A percentile compares a stretch with the other conserved stretches of the same genome.
Conservation (phyloP, 2,329 filamentous ascomycete genomes). For the Ploettnerulaceae sp. region DNA sequence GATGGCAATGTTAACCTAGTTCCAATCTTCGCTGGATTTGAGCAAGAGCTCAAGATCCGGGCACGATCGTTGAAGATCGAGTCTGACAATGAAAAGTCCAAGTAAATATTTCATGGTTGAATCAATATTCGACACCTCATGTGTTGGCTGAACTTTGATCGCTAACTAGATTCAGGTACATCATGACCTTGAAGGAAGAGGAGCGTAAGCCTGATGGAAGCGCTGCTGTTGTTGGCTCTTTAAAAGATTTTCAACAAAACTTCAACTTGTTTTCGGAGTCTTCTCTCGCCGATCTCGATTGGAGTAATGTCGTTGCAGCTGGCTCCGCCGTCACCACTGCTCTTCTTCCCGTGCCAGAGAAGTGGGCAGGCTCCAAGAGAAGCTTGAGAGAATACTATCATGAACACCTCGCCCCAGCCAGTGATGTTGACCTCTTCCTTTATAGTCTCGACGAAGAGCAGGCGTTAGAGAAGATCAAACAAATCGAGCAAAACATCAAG, state of each 20-base stretch:
- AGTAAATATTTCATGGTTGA: conserved; percentile 23
- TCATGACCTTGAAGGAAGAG: conserved; percentile 61
- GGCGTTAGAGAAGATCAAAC: conserved; percentile 76
- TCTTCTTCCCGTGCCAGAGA: conserved; percentile 63
- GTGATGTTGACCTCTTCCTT: conserved; percentile 82
- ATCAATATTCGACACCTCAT: neutral
- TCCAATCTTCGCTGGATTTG: conserved; percentile 57
- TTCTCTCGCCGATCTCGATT: conserved; percentile 69
- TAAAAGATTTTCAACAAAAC: conserved; percentile 71
- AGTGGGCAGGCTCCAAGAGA: conserved; percentile 58
- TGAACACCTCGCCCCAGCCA: conserved; percentile 73
- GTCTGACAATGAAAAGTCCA: conserved; percentile 53
- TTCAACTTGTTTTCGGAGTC: conserved; percentile 80
- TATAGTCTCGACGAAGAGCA: conserved; percentile 74
- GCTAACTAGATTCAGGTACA: conserved; percentile 40
- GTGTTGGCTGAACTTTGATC: neutral
- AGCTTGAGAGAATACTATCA: conserved; percentile 71
- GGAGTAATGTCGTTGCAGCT: conserved; percentile 76
- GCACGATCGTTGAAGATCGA: conserved; percentile 56
- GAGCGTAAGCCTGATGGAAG: conserved; percentile 59
- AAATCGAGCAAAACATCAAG: conserved; percentile 70
- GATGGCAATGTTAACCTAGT: conserved; percentile 59
- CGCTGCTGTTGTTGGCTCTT: conserved; percentile 60
- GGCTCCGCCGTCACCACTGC: conserved; percentile 79
- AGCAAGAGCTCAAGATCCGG: conserved; percentile 53